A percentile compares a stretch with the other conserved stretches of the same genome.
Evolutionary conservation across 306 rosid species (phyloP).

Genomic region (Pyrus bretschneideri): DNA sequence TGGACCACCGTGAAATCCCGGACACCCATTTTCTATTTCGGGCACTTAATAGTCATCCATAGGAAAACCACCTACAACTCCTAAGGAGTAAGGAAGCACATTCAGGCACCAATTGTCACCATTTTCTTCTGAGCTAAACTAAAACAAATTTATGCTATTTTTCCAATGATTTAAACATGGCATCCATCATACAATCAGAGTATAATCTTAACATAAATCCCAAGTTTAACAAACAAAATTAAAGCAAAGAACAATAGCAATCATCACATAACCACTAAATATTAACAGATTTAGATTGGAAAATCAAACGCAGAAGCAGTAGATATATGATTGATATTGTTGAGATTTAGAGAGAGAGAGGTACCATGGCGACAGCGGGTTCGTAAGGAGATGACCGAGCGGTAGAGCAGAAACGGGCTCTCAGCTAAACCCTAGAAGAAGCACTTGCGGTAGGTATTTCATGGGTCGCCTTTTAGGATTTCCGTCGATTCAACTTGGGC

Average conservation of each 20-base stretch:
- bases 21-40: neutral
- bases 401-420: neutral
- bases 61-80: neutral
- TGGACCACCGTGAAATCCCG: neutral
- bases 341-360: neutral
- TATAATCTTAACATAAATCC: neutral
- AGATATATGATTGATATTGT: neutral
- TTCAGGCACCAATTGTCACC: neutral
- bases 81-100: neutral
- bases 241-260: neutral
- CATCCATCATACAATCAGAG: neutral
- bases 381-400: neutral
- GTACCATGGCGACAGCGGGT: slow-evolving; percentile 13
- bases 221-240: too few species aligned
- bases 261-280: neutral
- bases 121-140: neutral
- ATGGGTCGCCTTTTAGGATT: neutral
- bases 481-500: neutral
- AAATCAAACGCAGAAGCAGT: neutral
- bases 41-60: neutral
- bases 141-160: neutral
- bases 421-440: neutral
- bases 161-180: neutral
- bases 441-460: neutral
- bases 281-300: neutral